Base-by-base conservation (phyloP, 768 basidiomycete species). In the Solioccasus polychromus region DNA sequence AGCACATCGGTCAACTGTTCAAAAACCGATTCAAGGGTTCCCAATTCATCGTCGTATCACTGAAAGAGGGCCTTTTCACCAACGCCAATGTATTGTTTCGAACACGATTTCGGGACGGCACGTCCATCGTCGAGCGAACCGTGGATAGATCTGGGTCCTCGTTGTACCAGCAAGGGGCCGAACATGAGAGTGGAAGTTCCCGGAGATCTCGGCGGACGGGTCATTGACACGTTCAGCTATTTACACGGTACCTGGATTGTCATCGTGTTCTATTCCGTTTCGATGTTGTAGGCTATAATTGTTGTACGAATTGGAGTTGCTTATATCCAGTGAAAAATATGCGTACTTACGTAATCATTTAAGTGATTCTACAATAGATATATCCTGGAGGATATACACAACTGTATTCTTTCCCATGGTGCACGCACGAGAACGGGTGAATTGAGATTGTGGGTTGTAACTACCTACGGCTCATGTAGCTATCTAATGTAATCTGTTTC, bases 1-100 rank as follows among this genome's bases (percentile, higher is more conserved):
- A 98, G 59, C 92, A 99, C 66, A 97, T 99, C 48, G 96, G 95
- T 24, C 91, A 92, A 54, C 80, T 98, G n/a, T 98, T 99, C 81
- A 80, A 88, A 32, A 95, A 87, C 38, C 82, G 96, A 15, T 99
- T 99, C 79, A 94, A 92, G 69, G 95, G 95, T 32, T 88, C 88
- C 14, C 96, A 99, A 64, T 99, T 97, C 70, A 96, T 98, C 59
- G 96, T 98, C 39, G 95, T 98, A 46, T 91, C 87, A 17, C 73
- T 98, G 45, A 98, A 98, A 68, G 96, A 98, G 59, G 95, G 95
- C 5, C 73, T 97, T 35, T 98, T 98, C 71, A 92, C 92, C 8
- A 97, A 98, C 56, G 96, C 95, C 30, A 98, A 99, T 58, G 94
- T 93, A 11, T 72, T 97, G 25, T 99, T 98, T 76, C 79, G 85